phyloP scores from a whole-genome alignment of 208 protist genomes.

The Leishmania martiniquensis region DNA sequence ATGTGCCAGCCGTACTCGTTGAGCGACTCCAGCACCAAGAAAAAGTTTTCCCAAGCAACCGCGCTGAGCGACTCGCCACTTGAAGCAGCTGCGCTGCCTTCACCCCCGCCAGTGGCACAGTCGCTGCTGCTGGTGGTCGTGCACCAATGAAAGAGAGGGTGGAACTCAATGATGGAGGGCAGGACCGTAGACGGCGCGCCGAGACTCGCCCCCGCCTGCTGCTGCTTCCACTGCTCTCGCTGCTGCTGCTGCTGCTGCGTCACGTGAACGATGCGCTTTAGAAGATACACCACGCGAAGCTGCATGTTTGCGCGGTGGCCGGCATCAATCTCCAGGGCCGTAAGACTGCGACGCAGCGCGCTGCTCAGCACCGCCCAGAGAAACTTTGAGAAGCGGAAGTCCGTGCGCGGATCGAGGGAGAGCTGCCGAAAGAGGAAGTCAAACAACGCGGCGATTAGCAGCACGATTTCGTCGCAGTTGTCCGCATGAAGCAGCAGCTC shows the following conservation, averaged over 20 bases:
- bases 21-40: conserved; percentile 80
- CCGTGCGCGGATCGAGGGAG: conserved; percentile 25
- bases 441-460: conserved; percentile 83
- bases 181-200: background rate
- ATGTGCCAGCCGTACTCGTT: conserved; percentile 90
- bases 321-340: conserved; percentile 42
- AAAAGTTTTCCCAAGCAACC: conserved; percentile 69
- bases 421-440: conserved; percentile 78
- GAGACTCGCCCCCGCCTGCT: background rate
- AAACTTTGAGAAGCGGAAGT: conserved; percentile 71
- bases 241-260: conserved; percentile 42
- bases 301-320: conserved; percentile 75
- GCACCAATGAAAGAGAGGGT: conserved; percentile 13
- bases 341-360: conserved; percentile 55
- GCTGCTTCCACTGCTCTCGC: background rate
- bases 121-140: background rate
- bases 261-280: conserved; percentile 84
- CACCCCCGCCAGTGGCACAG: background rate
- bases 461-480: conserved; percentile 61
- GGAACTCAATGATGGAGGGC: conserved; percentile 7
- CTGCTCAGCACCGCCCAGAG: conserved; percentile 63
- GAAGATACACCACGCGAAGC: conserved; percentile 73
- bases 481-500: background rate
- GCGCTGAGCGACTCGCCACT: conserved; percentile 15
- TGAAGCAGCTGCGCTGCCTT: background rate